Base-by-base conservation (phyloP, 192 early-diverging fungal species). In the Coemansia asiatica region DNA sequence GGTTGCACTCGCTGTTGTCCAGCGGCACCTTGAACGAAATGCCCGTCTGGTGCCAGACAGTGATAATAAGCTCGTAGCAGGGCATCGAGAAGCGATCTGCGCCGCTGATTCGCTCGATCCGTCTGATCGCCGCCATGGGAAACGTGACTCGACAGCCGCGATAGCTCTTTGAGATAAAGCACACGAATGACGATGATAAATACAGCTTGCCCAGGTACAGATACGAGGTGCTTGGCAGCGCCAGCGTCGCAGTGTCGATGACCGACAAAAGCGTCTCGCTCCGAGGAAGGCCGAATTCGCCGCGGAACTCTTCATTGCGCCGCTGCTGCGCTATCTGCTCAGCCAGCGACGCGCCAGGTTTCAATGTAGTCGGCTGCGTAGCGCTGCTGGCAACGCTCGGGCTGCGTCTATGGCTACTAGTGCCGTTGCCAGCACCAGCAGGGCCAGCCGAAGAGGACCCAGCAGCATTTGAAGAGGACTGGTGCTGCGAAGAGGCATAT, bases 1-100 rank as follows among this genome's bases (percentile, higher is more conserved):
- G 80, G 69, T 98, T 94, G 63, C 87, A 88, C 46, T 73, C 72
- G 10, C 72, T 64, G 62, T 85, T 88, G 21, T 86, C 86, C 36
- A 86, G 78, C 50, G 90, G 83, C 5, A 98, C 82, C 53, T 90
- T 88, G 66, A 99, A 94, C 16, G 90, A 78, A n/a, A 97, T 74
- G 48, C 87, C 87, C 82, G 94, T 90, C 72, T 94, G 87, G 72
- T 99, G 96, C 88, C 95, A 94, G 15, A 91, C 91, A 2, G 92
- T 90, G 44, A 99, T 90, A 1, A 89, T 85, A 38, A 99, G 84
- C 51, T 91, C 88, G 26, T 82, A 85, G 68, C 83, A 78, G 23
- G 57, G 67, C 46, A 55, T 33, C 0, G 60, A 44, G 54, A 60
- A 29, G 66, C 81, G 71, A 0, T 85, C 82, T 19, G 82, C 76